phyloP scores from a whole-genome alignment of 2,329 filamentous ascomycete genomes.

The Orbilia ellipsospora region DNA sequence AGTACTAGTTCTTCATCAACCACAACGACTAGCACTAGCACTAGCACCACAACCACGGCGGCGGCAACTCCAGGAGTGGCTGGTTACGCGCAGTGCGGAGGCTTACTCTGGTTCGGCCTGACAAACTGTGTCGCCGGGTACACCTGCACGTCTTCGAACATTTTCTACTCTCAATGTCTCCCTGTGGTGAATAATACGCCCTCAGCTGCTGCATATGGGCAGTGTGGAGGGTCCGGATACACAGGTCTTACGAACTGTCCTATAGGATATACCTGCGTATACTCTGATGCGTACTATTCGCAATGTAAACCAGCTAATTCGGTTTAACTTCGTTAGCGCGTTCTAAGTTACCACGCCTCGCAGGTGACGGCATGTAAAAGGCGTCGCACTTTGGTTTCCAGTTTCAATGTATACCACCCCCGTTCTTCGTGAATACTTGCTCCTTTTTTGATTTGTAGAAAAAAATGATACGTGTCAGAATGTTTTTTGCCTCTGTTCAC shows the following conservation, averaged over 20 bases:
- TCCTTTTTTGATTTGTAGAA: no score
- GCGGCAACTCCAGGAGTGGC: conserved; percentile 7
- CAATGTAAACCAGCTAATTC: conserved; percentile 9
- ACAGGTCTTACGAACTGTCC: conserved; percentile 10
- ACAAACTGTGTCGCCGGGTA: conserved; percentile 36
- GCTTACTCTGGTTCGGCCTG: conserved; percentile 13
- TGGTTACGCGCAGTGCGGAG: conserved; percentile 30
- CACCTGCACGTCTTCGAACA: conserved; percentile 24
- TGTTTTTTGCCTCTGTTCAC: no score
- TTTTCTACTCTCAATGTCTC: conserved; percentile 54
- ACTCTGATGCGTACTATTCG: conserved; percentile 27
- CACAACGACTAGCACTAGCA: neutral
- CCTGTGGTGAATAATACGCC: conserved; percentile 23
- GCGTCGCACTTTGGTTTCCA: no score
- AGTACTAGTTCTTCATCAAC: neutral
- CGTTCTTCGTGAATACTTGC: no score
- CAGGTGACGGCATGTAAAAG: no score
- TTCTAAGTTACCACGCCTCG: no score
- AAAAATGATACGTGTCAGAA: no score
- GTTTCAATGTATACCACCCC: no score
- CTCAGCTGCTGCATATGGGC: conserved; percentile 20
- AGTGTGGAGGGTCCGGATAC: conserved; percentile 25
- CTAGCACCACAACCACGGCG: neutral
- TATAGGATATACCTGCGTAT: conserved; percentile 18
- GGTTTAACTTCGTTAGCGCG: no score